Evolutionary conservation across 129 eudicot species (phyloP).

Genomic region (Lonicera japonica): DNA sequence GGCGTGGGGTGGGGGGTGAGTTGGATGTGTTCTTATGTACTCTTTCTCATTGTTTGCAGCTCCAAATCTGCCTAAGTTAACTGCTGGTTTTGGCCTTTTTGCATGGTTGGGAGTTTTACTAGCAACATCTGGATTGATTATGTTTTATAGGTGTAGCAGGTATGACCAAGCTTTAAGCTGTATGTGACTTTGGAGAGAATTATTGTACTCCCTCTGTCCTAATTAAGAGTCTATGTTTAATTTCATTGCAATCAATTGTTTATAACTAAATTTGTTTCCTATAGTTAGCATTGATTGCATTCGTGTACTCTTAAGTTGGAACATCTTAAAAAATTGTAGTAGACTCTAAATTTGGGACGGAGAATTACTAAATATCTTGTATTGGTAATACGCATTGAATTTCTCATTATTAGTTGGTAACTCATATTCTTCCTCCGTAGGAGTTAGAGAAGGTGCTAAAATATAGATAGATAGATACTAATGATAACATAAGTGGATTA

Average conservation of each 20-base stretch:
- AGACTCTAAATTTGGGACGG: too few species aligned
- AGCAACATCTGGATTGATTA: conserved; percentile 60
- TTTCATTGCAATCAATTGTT: too few species aligned
- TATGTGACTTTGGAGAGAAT: neutral
- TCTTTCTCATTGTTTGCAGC: conserved; percentile 32
- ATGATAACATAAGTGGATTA: neutral
- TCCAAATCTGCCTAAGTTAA: conserved; percentile 66
- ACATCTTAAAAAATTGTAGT: too few species aligned
- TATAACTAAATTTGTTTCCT: too few species aligned
- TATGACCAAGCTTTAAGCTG: conserved; percentile 19
- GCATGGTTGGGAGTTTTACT: conserved; percentile 82
- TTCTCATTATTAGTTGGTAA: too few species aligned
- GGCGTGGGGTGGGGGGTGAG: too few species aligned
- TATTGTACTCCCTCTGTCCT: neutral
- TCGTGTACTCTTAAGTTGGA: too few species aligned
- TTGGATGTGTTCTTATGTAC: conserved; percentile 2
- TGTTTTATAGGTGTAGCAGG: conserved; percentile 94
- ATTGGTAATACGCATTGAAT: neutral
- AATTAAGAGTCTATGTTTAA: too few species aligned
- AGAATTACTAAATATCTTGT: neutral
- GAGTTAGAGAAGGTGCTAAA: neutral
- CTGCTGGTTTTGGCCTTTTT: conserved; percentile 61
- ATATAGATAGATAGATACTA: too few species aligned
- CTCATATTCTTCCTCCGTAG: too few species aligned
- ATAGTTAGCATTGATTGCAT: too few species aligned